These are phyloP conservation scores for Solanum bulbocastanum DNA, from an alignment of 257 asterid species.

Conservation along the genomic window DNA sequence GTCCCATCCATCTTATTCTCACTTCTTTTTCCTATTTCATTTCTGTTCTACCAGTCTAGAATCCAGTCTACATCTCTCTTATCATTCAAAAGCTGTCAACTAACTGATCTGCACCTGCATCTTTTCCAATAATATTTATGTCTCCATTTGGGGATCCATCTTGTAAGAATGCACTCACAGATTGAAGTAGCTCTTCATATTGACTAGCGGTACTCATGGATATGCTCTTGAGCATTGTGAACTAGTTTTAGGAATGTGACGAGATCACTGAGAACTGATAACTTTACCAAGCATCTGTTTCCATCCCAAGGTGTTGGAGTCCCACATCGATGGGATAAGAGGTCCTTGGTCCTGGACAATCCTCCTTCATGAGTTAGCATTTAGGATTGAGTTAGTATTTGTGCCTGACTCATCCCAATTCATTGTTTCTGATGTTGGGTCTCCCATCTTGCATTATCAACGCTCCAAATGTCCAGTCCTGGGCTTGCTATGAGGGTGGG, in stretches of 20 bases:
- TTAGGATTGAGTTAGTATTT: not conserved
- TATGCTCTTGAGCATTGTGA: not conserved
- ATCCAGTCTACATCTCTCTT: not conserved
- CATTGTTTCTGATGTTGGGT: not conserved
- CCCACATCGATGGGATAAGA: not conserved
- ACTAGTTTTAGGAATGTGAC: not conserved
- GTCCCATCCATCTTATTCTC: conserved; percentile 1
- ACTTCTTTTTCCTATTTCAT: not conserved
- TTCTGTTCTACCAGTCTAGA: not conserved
- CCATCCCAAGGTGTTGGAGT: not conserved
- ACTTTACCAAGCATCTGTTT: not conserved
- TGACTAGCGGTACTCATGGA: not conserved
- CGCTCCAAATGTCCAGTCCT: not conserved
- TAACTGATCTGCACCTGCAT: not conserved
- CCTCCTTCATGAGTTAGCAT: not conserved
- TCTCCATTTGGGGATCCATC: not conserved
- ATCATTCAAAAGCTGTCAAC: not conserved
- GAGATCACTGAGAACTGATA: not conserved
- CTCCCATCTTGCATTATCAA: not conserved
- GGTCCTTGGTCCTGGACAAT: not conserved
- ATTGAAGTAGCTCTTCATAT: not conserved
- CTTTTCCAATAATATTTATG: not conserved
- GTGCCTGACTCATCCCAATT: not conserved
- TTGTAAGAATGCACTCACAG: not conserved
- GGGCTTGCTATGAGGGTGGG: not conserved